These are phyloP conservation scores for Fremontodendron californicum DNA, from an alignment of 345 rosid genomes.

Conservation along the genomic window DNA sequence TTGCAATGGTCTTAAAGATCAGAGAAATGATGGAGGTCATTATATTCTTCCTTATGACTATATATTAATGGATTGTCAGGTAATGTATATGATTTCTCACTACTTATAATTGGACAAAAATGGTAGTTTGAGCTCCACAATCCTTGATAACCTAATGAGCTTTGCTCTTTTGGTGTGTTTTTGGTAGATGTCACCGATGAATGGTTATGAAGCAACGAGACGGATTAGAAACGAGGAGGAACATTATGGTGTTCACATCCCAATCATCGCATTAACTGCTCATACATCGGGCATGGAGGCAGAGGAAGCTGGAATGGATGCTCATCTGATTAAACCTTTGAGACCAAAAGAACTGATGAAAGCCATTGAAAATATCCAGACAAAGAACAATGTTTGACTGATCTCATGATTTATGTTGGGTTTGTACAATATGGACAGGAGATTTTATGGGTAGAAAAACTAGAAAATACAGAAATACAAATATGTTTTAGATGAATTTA, in stretches of 20 bases:
- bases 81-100: conserved; percentile 13
- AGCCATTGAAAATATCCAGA: not conserved
- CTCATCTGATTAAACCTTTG: not conserved
- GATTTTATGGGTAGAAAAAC: not conserved
- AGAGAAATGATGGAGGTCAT: conserved; percentile 15
- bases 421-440: not conserved
- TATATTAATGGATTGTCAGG: conserved; percentile 89
- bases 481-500: not conserved
- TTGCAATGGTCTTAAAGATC: conserved; percentile 24
- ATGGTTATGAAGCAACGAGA: conserved; percentile 67
- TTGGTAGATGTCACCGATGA: conserved; percentile 66
- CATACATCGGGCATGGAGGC: conserved; percentile 41
- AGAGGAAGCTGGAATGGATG: conserved; percentile 10
- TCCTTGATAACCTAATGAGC: not conserved
- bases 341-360: not conserved
- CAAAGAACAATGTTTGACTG: not conserved
- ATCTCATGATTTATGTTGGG: not conserved
- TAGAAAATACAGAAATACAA: not conserved
- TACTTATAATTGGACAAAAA: not conserved
- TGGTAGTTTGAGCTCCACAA: not conserved
- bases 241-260: conserved; percentile 41
- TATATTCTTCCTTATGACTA: conserved; percentile 47
- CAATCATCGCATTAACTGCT: conserved; percentile 72
- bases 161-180: not conserved
- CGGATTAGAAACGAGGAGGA: conserved; percentile 55